phyloP scores from a whole-genome alignment of 1,284 basidiomycete species.

The Trametes versicolor region DNA sequence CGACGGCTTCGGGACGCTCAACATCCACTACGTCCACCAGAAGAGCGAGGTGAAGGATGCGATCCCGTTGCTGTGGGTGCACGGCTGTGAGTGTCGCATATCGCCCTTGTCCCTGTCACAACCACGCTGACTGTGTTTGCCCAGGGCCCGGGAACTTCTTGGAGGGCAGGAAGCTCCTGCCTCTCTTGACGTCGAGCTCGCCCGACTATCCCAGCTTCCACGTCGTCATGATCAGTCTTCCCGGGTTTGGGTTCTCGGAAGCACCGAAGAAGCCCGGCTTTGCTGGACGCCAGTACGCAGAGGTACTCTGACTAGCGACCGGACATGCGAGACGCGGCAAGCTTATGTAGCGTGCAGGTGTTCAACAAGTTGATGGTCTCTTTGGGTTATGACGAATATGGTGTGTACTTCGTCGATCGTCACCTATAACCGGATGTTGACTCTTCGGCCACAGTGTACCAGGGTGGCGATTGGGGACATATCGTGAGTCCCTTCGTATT shows the following conservation, averaged over 20 bases:
- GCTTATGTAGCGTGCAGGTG: conserved; percentile 39
- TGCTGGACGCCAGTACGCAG: conserved; percentile 22
- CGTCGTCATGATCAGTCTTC: conserved; percentile 55
- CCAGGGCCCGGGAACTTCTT: conserved; percentile 58
- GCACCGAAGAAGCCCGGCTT: conserved; percentile 49
- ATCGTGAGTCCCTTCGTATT: conserved; percentile 42
- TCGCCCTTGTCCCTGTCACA: not conserved
- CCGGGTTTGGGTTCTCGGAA: conserved; percentile 52
- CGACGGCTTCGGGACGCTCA: conserved; percentile 48
- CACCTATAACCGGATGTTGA: not conserved
- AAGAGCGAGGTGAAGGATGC: conserved; percentile 47
- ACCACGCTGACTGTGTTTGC: too few species aligned
- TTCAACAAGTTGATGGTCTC: conserved; percentile 56
- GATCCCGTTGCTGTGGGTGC: conserved; percentile 56
- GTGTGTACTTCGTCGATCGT: conserved; percentile 36
- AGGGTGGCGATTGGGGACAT: conserved; percentile 58
- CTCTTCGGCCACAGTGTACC: conserved; percentile 44
- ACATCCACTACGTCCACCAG: conserved; percentile 56
- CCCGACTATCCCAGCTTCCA: conserved; percentile 51
- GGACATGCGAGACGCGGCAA: not conserved
- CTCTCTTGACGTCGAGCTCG: conserved; percentile 37
- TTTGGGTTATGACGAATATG: conserved; percentile 58
- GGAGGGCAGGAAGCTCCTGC: conserved; percentile 49
- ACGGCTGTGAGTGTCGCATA: conserved; percentile 49
- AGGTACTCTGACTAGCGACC: conserved; percentile 14